Evolutionary conservation across 306 rosid genomes (phyloP).

Genomic region (Pterocarpus macrocarpus): DNA sequence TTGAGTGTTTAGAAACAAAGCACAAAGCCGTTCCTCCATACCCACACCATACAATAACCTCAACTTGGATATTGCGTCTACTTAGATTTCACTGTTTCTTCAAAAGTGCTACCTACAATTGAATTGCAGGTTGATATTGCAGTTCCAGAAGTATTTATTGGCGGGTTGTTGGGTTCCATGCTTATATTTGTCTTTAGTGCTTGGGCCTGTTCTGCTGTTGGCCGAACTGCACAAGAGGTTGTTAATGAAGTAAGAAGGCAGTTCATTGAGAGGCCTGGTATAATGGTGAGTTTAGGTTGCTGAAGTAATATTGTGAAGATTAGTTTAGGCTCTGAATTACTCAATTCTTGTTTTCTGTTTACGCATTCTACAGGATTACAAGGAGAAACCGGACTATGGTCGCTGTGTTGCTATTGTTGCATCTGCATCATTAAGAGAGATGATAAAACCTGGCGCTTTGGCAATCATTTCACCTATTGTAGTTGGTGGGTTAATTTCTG

Average conservation of each 20-base stretch:
- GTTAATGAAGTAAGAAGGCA: conserved; percentile 98
- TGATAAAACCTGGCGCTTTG: conserved; percentile 98
- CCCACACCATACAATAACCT: background rate
- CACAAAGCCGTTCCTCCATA: background rate
- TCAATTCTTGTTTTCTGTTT: background rate
- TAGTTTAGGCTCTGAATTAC: conserved; percentile 31
- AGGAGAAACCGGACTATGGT: conserved; percentile 95
- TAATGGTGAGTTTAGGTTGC: conserved; percentile 80
- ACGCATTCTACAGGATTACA: conserved; percentile 74
- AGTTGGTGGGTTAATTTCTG: conserved; percentile 71
- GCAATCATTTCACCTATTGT: conserved; percentile 92
- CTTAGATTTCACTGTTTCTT: conserved; percentile 31
- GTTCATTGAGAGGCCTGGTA: conserved; percentile 99
- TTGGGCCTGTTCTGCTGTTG: conserved; percentile 98
- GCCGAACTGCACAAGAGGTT: conserved; percentile 99
- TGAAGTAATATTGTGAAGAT: conserved; percentile 36
- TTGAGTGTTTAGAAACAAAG: background rate
- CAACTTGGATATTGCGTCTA: background rate
- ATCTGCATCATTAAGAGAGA: conserved; percentile 92
- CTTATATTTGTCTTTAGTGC: conserved; percentile 95
- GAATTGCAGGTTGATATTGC: conserved; percentile 94
- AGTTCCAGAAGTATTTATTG: conserved; percentile 93
- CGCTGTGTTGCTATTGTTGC: conserved; percentile 99
- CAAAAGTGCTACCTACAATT: conserved; percentile 40
- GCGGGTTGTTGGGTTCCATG: conserved; percentile 98